Evolutionary conservation across 805 yeast species (phyloP).

Genomic region (Hanseniaspora occidentalis): DNA sequence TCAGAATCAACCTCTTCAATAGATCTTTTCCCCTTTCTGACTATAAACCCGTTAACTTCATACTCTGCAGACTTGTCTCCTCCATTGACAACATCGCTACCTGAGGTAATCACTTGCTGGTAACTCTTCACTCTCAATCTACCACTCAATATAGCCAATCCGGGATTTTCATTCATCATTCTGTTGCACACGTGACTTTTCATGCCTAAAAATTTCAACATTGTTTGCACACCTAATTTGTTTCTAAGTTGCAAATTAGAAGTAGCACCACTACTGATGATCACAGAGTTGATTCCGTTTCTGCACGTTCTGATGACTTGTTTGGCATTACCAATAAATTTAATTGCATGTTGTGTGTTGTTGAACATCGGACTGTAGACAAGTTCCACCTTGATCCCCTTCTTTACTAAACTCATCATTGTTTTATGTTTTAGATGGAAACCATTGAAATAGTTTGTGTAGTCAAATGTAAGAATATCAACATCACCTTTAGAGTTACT

Average conservation of each 20-base stretch:
- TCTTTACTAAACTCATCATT: conserved; percentile 67
- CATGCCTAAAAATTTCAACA: conserved; percentile 60
- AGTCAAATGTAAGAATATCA: conserved; percentile 67
- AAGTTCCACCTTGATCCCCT: conserved; percentile 77
- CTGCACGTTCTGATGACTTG: conserved; percentile 57
- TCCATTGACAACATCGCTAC: conserved; percentile 30
- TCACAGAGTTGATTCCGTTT: conserved; percentile 57
- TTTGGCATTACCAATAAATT: conserved; percentile 57
- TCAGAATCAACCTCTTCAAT: neutral
- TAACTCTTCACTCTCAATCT: conserved; percentile 59
- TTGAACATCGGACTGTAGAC: conserved; percentile 46
- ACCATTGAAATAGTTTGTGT: conserved; percentile 25
- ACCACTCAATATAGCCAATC: conserved; percentile 58
- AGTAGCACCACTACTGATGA: conserved; percentile 66
- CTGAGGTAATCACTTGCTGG: conserved; percentile 60
- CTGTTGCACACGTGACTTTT: conserved; percentile 47
- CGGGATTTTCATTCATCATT: conserved; percentile 47
- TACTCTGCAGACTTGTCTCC: conserved; percentile 15
- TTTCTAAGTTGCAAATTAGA: conserved; percentile 48
- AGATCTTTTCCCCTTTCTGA: neutral
- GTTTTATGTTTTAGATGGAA: conserved; percentile 67
- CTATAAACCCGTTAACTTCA: neutral
- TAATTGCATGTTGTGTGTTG: conserved; percentile 30
- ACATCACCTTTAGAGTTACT: conserved; percentile 50
- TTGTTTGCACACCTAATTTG: conserved; percentile 52